A percentile compares a stretch with the other conserved stretches of the same genome.
Conservation (phyloP, 805 yeast genomes). For the Yamadazyma ubonensis region DNA sequence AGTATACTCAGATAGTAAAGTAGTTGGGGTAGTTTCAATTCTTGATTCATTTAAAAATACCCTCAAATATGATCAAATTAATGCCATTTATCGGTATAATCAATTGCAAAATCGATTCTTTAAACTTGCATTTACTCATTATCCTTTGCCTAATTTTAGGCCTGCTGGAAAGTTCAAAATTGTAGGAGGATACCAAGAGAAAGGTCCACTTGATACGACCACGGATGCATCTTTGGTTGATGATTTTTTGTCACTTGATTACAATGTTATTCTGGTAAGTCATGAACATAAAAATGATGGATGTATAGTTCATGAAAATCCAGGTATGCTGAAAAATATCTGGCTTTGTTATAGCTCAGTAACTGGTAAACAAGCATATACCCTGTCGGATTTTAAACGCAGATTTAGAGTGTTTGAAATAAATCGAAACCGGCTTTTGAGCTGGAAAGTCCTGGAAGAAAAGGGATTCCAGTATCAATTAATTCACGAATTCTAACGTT, state of each 20-base stretch:
- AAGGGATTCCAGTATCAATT: slow-evolving; percentile 30
- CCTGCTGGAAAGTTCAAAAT: slow-evolving; percentile 39
- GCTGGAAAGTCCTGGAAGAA: slow-evolving; percentile 39
- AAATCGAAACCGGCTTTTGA: slow-evolving; percentile 24
- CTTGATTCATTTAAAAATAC: slow-evolving; percentile 32
- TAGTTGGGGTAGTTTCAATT: slow-evolving; percentile 28
- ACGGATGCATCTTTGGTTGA: slow-evolving; percentile 30
- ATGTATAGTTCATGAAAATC: slow-evolving; percentile 26
- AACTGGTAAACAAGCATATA: slow-evolving; percentile 37
- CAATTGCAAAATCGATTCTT: slow-evolving; percentile 12
- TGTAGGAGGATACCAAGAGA: slow-evolving; percentile 39
- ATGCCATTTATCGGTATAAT: slow-evolving; percentile 31
- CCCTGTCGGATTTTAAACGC: slow-evolving; percentile 30
- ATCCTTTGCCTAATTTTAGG: slow-evolving; percentile 43
- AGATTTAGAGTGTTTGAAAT: slow-evolving; percentile 36
- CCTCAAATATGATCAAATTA: slow-evolving; percentile 34
- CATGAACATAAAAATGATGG: slow-evolving; percentile 47
- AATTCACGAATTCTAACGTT: slow-evolving; percentile 14
- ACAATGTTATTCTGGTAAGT: slow-evolving; percentile 39
- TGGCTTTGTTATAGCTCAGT: slow-evolving; percentile 43
- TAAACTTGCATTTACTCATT: slow-evolving; percentile 38
- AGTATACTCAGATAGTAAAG: slow-evolving; percentile 16
- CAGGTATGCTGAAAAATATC: slow-evolving; percentile 13
- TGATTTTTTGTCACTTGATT: slow-evolving; percentile 35
- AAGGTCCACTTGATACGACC: slow-evolving; percentile 30